These are phyloP conservation scores for Capsicum pubescens DNA, from an alignment of 257 asterid species.

Conservation along the genomic window DNA sequence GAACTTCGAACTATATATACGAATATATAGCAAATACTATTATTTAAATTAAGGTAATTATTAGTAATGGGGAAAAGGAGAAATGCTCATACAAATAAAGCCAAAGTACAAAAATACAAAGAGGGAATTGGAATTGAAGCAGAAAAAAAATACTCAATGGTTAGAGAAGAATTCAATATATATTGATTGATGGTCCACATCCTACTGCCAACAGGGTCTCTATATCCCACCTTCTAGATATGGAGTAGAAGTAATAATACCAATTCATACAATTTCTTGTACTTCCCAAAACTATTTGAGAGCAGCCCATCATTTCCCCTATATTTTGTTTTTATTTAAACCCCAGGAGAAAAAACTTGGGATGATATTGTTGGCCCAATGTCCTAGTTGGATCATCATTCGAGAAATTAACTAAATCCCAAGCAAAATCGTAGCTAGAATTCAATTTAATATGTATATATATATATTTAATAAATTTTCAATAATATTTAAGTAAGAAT, in stretches of 20 bases:
- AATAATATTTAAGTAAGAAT: not conserved
- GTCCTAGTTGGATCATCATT: not conserved
- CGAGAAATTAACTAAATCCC: not conserved
- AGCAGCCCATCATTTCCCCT: not conserved
- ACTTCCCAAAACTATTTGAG: conserved; percentile 16
- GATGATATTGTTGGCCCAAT: not conserved
- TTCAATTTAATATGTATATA: too few species aligned
- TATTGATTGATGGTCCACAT: conserved; percentile 19
- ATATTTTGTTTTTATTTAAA: not conserved
- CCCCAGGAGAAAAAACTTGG: not conserved
- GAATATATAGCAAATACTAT: not conserved
- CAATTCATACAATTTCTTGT: conserved; percentile 23
- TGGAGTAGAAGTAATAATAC: conserved; percentile 27
- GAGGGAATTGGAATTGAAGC: conserved; percentile 1
- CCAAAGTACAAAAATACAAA: conserved; percentile 30
- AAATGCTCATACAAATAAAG: conserved; percentile 25
- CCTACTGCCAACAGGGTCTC: conserved; percentile 19
- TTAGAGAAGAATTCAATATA: conserved; percentile 16
- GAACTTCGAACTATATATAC: too few species aligned
- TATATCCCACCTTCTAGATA: not conserved
- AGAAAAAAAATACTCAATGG: not conserved
- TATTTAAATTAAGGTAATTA: not conserved
- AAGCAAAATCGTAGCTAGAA: not conserved
- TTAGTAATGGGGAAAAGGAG: not conserved
- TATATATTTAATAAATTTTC: not conserved